Evolutionary conservation across 192 early-diverging fungal genomes (phyloP), one percentile per base, ranked within the genome.

Genomic region (Chytriomyces sp.): DNA sequence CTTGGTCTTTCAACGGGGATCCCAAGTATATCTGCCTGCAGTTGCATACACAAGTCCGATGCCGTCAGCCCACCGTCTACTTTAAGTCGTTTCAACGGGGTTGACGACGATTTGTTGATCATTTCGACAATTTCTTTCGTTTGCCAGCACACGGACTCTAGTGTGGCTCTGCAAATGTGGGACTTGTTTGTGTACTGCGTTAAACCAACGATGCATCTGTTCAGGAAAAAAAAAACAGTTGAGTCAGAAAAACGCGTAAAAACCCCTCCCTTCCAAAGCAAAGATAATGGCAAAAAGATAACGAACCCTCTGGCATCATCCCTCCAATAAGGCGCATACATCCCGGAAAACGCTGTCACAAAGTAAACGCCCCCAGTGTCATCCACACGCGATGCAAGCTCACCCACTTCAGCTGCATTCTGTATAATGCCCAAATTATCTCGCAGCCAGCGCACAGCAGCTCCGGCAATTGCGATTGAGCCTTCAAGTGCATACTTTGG

Each of bases 61-160:
- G 94, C 94, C 45, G 93, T 94, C 80, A 98, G 82, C 10, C 96
- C 96, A n/a, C 96, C 96, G 77, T 98, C 96, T n/a, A 95, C 96
- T 47, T 92, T 91, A 18, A 98, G 84, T n/a, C 86, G 73, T 23
- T 85, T 83, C 66, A 98, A 85, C 4, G 90, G 89, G 6, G 80
- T 79, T 68, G 90, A 88, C 16, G 88, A 87, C 69, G 95, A 94
- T 28, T 84, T 84, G 82, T 94, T 92, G 93, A 96, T 98, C 57
- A 94, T 93, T 10, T 96, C 92, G 13, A 97, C 81, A 65, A 95
- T 90, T 76, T 94, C 95, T 9, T 89, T 89, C 45, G 93, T 91
- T 80, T 98, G 96, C 86, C 91, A 96, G 82, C 94, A 95, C 18
- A 94, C 90, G 7, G 94, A 91, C 79, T 98, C 96, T 0, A 98